phyloP scores from a whole-genome alignment of 805 yeast species.

The Torulaspora gathmanii region DNA sequence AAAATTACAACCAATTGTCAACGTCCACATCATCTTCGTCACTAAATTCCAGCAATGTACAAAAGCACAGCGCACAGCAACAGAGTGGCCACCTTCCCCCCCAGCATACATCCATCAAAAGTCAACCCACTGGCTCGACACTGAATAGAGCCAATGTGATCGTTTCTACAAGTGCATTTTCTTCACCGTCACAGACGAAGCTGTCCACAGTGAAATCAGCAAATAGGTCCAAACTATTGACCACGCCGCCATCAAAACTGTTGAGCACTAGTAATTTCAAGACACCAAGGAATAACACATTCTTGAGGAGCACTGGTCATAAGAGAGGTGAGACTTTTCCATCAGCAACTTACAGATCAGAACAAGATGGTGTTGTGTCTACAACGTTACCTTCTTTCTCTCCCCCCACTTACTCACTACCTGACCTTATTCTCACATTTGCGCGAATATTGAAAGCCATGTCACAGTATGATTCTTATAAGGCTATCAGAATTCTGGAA shows the following conservation, averaged over 20 bases:
- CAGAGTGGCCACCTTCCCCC: constrained; percentile 7
- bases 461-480: constrained; percentile 63
- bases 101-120: constrained; percentile 11
- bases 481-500: constrained; percentile 67
- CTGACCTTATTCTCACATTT: constrained; percentile 19
- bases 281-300: constrained; percentile 21
- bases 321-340: constrained; percentile 8
- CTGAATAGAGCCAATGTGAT: constrained; percentile 19
- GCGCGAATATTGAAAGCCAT: constrained; percentile 20
- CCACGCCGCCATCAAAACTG: constrained; percentile 31
- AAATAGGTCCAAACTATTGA: constrained; percentile 17
- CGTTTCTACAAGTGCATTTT: constrained; percentile 15
- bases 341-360: constrained; percentile 6
- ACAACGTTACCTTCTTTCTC: constrained; percentile 1
- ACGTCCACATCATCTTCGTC: constrained; percentile 9
- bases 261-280: constrained; percentile 18
- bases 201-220: constrained; percentile 15
- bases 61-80: constrained; percentile 10
- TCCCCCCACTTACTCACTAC: constrained; percentile 9
- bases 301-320: constrained; percentile 4
- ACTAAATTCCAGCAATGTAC: not conserved
- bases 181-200: constrained; percentile 14
- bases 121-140: constrained; percentile 16
- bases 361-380: constrained; percentile 7
- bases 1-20: constrained; percentile 11